Evolutionary conservation across 2,329 filamentous ascomycete species (phyloP), one percentile per base, ranked within the genome.

Genomic region (Canariomyces notabilis): DNA sequence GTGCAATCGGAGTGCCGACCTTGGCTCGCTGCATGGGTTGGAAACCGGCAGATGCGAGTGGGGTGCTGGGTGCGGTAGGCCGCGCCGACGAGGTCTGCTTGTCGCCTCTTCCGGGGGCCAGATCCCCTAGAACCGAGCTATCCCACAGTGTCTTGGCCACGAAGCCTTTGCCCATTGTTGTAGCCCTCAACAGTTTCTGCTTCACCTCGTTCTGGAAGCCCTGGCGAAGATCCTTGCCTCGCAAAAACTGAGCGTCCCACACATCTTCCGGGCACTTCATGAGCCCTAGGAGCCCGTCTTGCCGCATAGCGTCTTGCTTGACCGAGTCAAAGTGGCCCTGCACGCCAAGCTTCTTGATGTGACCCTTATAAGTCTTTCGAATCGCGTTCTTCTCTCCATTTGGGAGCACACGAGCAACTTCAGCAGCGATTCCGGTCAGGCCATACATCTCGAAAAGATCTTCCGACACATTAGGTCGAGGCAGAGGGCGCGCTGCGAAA

Each of bases 381-480:
- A 84, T 69, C 53, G 76, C 77, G 59, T 83, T 83, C 70, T 83
- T 83, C 62, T 82, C 77, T 54, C 80, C 80, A 60, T 81, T 81
- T 12, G 79, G 77, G 59, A 81, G 77, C 43, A 76, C 76, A 50
- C 80, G 74, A 50, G 80, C 80, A 33, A 83, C 79, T 54, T 80
- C 76, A 47, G 75, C 73, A 48, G 80, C 80, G 45, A 84, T 72
- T 42, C 63, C 66, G 38, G 71, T 69, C 54, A 84, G 65, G 57
- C 70, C 69, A 63, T 79, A 84, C 59, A 74, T 68, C 49, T 75
- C 71, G 58, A 78, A 83, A 44, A 83, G 68, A 60, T 84, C 80
- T 57, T 75, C 70, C 26, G 75, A 73, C 46, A 72, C 61, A 49
- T 67, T 64, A 46, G 76, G 75, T 49, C 69, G 66, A 39, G 73